These are phyloP conservation scores for Arctium lappa DNA, from an alignment of 129 eudicot species.

Conservation along the genomic window DNA sequence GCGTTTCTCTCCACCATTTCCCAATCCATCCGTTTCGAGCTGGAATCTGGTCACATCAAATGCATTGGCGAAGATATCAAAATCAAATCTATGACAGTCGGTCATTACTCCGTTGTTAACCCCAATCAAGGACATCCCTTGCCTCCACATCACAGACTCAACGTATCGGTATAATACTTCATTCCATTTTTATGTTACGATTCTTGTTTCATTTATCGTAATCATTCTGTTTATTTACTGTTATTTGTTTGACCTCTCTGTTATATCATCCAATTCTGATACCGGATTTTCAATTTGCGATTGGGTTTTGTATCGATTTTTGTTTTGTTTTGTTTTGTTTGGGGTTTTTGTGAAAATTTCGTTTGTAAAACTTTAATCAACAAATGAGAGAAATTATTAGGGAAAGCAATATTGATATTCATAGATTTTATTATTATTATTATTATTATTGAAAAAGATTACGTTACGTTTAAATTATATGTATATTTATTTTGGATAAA, in stretches of 20 bases:
- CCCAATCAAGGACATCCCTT: conserved; percentile 65
- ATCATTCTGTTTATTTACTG: neutral
- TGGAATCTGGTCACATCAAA: conserved; percentile 72
- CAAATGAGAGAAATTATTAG: neutral
- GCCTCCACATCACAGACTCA: conserved; percentile 67
- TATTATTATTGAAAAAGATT: neutral
- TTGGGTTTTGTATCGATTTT: neutral
- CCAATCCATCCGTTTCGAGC: conserved; percentile 63
- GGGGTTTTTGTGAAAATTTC: neutral
- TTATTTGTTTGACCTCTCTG: neutral
- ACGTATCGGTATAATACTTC: conserved; percentile 55
- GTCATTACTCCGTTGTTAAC: conserved; percentile 66
- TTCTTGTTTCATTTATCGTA: neutral
- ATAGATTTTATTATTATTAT: neutral
- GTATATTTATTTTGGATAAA: neutral
- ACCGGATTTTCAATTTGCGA: neutral
- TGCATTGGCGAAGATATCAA: conserved; percentile 82
- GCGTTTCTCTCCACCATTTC: conserved; percentile 13
- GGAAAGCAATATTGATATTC: neutral
- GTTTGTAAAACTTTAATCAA: too few relatives aligned
- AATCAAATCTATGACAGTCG: conserved; percentile 69
- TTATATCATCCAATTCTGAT: neutral
- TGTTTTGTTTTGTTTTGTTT: neutral
- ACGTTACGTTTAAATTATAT: neutral
- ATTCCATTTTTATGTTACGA: neutral